phyloP scores from a whole-genome alignment of 192 early-diverging fungal species.

The Glomus cerebriforme region DNA sequence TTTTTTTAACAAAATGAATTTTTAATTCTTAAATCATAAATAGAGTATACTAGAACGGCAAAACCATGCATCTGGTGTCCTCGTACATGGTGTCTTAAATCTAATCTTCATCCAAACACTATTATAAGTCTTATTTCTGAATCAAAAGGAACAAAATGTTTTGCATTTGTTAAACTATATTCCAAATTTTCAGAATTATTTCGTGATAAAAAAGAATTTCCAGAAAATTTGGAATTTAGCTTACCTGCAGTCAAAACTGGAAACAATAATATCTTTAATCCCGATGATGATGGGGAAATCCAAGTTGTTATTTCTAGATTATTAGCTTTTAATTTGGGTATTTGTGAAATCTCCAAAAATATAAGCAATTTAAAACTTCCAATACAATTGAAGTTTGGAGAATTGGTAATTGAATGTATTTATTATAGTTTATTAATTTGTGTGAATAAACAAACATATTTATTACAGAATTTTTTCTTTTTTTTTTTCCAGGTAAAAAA shows the following conservation, averaged over 20 bases:
- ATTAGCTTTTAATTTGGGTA: background rate
- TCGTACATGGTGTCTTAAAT: constrained; percentile 8
- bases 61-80: constrained; percentile 16
- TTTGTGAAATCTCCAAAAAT: background rate
- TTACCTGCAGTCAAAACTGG: too few relatives aligned
- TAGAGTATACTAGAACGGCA: constrained; percentile 5
- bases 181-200: constrained; percentile 23
- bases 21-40: background rate
- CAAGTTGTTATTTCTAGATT: constrained; percentile 7
- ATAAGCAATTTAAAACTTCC: background rate
- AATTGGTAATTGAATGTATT: constrained; percentile 2
- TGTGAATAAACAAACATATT: too few relatives aligned
- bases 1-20: background rate
- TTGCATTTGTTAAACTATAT: constrained; percentile 14
- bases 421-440: background rate
- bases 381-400: background rate
- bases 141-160: background rate
- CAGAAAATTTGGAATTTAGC: constrained; percentile 1
- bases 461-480: background rate
- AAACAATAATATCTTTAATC: background rate
- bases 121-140: background rate
- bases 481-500: background rate
- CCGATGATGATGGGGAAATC: background rate
- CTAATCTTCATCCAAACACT: background rate
- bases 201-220: background rate